phyloP scores from a whole-genome alignment of 2,329 filamentous ascomycete species.

The Podosphaera leucotricha region DNA sequence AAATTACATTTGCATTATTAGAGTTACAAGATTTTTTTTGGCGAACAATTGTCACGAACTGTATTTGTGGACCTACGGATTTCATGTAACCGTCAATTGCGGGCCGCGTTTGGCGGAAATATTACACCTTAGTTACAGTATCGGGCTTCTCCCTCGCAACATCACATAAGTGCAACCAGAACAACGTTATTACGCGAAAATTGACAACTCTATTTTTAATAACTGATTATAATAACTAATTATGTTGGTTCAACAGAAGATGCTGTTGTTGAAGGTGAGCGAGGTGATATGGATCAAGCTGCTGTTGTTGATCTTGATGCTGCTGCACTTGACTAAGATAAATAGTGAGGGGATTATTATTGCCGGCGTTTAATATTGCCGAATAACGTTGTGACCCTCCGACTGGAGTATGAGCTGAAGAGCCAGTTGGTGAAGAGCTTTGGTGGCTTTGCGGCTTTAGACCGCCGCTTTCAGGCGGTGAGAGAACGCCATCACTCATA shows the following conservation, averaged over 20 bases:
- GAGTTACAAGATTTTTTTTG: no score
- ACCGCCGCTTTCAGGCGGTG: constrained; percentile 22
- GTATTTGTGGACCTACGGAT: no score
- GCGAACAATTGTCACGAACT: no score
- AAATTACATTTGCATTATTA: no score
- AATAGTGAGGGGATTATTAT: constrained; percentile 76
- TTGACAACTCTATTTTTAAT: no score
- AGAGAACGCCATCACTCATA: constrained; percentile 33
- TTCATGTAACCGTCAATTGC: no score
- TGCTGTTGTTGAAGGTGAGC: constrained; percentile 34
- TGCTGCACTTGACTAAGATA: constrained; percentile 69
- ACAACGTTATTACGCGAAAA: no score
- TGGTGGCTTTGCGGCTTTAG: constrained; percentile 14
- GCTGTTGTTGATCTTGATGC: constrained; percentile 47
- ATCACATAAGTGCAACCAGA: no score
- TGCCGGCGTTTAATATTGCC: constrained; percentile 50
- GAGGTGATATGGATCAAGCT: constrained; percentile 20
- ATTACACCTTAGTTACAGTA: no score
- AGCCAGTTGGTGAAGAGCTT: constrained; percentile 15
- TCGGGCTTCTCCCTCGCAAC: no score
- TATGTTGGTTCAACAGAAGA: constrained; percentile 51
- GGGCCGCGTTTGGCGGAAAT: no score
- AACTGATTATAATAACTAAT: no score
- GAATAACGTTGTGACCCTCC: constrained; percentile 22
- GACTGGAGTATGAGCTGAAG: constrained; percentile 25